phyloP scores from a whole-genome alignment of 441 rosid genomes.

The Theobroma grandiflorum region DNA sequence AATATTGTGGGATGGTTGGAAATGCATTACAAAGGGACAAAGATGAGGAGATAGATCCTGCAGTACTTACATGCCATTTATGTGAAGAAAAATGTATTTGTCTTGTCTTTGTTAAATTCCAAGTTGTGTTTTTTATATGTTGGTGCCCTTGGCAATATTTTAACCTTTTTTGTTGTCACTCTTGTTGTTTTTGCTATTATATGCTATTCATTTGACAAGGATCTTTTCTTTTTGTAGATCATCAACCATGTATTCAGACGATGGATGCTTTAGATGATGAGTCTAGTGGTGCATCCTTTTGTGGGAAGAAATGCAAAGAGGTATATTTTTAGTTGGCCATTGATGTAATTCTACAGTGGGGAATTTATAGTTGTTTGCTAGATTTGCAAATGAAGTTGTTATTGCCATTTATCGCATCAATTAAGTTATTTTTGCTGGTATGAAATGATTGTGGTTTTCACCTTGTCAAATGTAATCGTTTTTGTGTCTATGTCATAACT shows the following conservation, averaged over 20 bases:
- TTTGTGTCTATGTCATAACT: background rate
- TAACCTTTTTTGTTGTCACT: constrained; percentile 15
- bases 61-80: constrained; percentile 56
- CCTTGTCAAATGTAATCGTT: background rate
- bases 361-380: constrained; percentile 27
- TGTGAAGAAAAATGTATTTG: constrained; percentile 91
- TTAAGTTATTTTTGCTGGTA: constrained; percentile 1
- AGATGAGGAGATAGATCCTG: constrained; percentile 37
- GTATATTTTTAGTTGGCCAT: constrained; percentile 47
- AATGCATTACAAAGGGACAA: constrained; percentile 40
- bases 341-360: constrained; percentile 7
- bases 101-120: constrained; percentile 29
- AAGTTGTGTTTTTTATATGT: constrained; percentile 2
- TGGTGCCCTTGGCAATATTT: background rate
- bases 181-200: constrained; percentile 29
- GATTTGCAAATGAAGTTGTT: constrained; percentile 19
- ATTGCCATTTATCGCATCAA: constrained; percentile 1
- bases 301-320: constrained; percentile 89
- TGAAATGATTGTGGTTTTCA: constrained; percentile 12
- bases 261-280: constrained; percentile 44
- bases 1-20: constrained; percentile 69
- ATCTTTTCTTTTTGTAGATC: constrained; percentile 65
- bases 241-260: constrained; percentile 57
- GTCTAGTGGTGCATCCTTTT: constrained; percentile 50
- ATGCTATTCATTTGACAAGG: constrained; percentile 18